Evolutionary conservation across 495 filamentous ascomycete species (phyloP).

Genomic region (Trichoderma virens): DNA sequence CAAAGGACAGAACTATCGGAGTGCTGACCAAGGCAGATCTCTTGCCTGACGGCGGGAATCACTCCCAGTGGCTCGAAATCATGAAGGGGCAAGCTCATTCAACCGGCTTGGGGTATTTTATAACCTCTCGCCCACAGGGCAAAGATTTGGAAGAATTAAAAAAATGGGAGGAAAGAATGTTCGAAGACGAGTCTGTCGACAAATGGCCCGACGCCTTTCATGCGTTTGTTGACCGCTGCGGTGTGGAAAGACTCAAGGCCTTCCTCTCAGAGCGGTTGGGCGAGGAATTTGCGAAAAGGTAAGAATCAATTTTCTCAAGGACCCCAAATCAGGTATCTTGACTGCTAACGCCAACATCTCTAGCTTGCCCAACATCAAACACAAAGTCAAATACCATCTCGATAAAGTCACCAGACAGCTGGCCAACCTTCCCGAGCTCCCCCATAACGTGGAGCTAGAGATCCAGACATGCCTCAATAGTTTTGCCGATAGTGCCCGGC

Average conservation of each 20-base stretch:
- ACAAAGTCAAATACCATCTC: slow-evolving; percentile 46
- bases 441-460: slow-evolving; percentile 39
- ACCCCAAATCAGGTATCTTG: neutral
- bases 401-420: slow-evolving; percentile 40
- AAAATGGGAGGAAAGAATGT: slow-evolving; percentile 53
- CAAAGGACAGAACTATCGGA: slow-evolving; percentile 57
- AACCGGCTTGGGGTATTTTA: slow-evolving; percentile 58
- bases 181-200: slow-evolving; percentile 25
- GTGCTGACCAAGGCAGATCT: slow-evolving; percentile 78
- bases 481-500: slow-evolving; percentile 32
- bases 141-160: slow-evolving; percentile 45
- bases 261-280: slow-evolving; percentile 48
- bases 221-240: slow-evolving; percentile 45
- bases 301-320: slow-evolving; percentile 16
- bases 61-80: slow-evolving; percentile 50
- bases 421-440: slow-evolving; percentile 46
- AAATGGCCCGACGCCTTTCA: slow-evolving; percentile 43
- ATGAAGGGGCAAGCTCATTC: slow-evolving; percentile 45
- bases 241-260: slow-evolving; percentile 47
- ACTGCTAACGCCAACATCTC: neutral
- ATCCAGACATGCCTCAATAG: slow-evolving; percentile 34
- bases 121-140: slow-evolving; percentile 42
- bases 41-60: slow-evolving; percentile 37
- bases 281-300: slow-evolving; percentile 48
- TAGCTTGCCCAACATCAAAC: slow-evolving; percentile 52